These are phyloP conservation scores for Platanus orientalis DNA, from an alignment of 164 flowering plant genomes.

Conservation along the genomic window DNA sequence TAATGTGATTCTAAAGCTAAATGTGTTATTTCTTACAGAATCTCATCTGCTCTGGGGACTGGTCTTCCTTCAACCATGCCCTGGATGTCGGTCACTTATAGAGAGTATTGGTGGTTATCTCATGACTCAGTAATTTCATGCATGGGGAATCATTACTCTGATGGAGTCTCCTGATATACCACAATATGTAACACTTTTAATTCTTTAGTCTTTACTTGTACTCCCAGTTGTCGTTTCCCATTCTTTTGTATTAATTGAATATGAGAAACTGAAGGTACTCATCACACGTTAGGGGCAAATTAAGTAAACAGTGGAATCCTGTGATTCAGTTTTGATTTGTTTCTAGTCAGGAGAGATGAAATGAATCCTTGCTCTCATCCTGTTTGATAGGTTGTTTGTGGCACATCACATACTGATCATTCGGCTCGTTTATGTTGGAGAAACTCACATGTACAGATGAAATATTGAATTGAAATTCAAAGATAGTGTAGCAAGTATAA, in stretches of 20 bases:
- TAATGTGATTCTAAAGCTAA: background rate
- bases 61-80: slow-evolving; percentile 55
- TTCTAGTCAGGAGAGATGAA: too few relatives aligned
- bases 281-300: background rate
- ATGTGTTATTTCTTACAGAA: slow-evolving; percentile 30
- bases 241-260: background rate
- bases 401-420: too few relatives aligned
- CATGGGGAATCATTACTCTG: background rate
- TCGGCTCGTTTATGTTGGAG: too few relatives aligned
- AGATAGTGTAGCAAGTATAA: too few relatives aligned
- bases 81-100: slow-evolving; percentile 54
- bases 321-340: too few relatives aligned
- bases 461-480: too few relatives aligned
- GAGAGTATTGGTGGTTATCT: slow-evolving; percentile 70
- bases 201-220: too few relatives aligned
- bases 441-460: too few relatives aligned
- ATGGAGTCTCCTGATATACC: slow-evolving; percentile 1
- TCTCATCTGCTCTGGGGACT: slow-evolving; percentile 31
- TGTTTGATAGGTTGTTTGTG: too few relatives aligned
- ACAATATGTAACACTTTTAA: too few relatives aligned
- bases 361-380: too few relatives aligned
- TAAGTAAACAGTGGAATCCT: background rate
- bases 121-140: slow-evolving; percentile 46
- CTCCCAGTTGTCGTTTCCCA: background rate
- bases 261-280: background rate